These are phyloP conservation scores for Aspergillus ellipticus DNA, from an alignment of 495 filamentous ascomycete species.

Conservation along the genomic window DNA sequence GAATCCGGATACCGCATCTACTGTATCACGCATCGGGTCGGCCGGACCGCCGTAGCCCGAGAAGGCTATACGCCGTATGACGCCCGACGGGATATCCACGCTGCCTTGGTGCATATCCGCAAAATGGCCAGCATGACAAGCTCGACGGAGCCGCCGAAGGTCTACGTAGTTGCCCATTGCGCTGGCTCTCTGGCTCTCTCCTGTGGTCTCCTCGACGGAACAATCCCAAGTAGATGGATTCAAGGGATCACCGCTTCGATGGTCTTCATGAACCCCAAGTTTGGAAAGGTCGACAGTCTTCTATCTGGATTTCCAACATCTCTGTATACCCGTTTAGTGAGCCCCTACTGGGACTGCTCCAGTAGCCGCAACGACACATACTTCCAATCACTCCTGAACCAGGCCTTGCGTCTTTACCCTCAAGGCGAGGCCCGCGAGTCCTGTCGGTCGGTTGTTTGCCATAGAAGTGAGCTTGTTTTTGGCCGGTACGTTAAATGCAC, in stretches of 20 bases:
- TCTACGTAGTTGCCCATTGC: slow-evolving; percentile 1
- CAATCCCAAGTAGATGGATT: neutral
- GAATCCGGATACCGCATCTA: neutral
- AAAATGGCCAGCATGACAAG: neutral
- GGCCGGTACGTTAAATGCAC: slow-evolving; percentile 3
- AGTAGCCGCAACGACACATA: neutral
- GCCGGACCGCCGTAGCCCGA: neutral
- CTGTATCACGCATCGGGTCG: neutral
- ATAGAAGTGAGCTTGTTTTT: slow-evolving; percentile 4
- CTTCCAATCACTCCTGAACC: neutral
- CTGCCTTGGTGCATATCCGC: slow-evolving; percentile 1
- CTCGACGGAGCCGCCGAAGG: neutral
- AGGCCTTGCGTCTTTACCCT: slow-evolving; percentile 1
- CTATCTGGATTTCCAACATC: neutral
- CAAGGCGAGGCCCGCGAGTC: neutral
- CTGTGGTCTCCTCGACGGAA: neutral
- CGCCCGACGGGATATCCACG: neutral
- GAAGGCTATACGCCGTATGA: slow-evolving; percentile 3
- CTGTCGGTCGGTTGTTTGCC: slow-evolving; percentile 2
- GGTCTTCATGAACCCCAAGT: slow-evolving; percentile 6
- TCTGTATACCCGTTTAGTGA: neutral
- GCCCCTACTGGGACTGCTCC: slow-evolving; percentile 1
- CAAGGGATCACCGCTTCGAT: slow-evolving; percentile 2
- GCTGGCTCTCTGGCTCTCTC: neutral
- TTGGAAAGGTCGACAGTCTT: neutral